Evolutionary conservation across 2,329 filamentous ascomycete genomes (phyloP), one percentile per base, ranked within the genome.

Genomic region (Colletotrichum neosansevieriae): DNA sequence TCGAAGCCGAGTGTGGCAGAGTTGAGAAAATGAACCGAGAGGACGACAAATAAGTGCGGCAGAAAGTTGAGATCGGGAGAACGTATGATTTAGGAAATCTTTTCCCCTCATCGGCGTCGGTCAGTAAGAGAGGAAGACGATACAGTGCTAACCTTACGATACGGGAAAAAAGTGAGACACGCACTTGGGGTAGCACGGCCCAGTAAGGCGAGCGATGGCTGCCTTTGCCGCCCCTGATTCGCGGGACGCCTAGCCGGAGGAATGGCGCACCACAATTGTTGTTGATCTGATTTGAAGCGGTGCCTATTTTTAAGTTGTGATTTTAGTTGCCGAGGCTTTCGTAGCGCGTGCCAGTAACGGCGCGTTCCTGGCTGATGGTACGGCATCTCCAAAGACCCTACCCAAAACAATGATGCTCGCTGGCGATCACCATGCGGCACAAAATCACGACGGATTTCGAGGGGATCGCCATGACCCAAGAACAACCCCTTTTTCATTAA

Each of bases 401-500:
- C 2, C 13, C 36, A 38, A 11, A 11, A 11, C 10, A 38, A 13
- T 38, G 13, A 13, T 38, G 36, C 36, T 38, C 36, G 36, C 11
- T 38, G 36, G 36, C 36, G 11, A 38, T 38, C 36, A 12, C 36
- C 36, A 13, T 38, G 36, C 6, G 29, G 6, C 7, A 38, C 3
- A 6, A 6, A 13, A 38, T 4, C 36, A 38, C 36, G 36, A 38
- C 9, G 29, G 51, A 29, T 54, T 54, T 32, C 13, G 17, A 12
- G 42, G 32, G 21, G 3, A 29, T n/a, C 19, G n/a, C 42, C 36
- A 6, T 13, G 36, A 38, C 36, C 11, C 13, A 9, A 9, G n/a
- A 24, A 45, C 47, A 19, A 51, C 4, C 36, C 40, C 34, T 44
- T 60, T 65, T 68, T 68, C 6, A 56, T 50, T 65, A 19, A 29